These are phyloP conservation scores for Tagetes erecta DNA, from an alignment of 129 eudicot genomes.

Conservation along the genomic window DNA sequence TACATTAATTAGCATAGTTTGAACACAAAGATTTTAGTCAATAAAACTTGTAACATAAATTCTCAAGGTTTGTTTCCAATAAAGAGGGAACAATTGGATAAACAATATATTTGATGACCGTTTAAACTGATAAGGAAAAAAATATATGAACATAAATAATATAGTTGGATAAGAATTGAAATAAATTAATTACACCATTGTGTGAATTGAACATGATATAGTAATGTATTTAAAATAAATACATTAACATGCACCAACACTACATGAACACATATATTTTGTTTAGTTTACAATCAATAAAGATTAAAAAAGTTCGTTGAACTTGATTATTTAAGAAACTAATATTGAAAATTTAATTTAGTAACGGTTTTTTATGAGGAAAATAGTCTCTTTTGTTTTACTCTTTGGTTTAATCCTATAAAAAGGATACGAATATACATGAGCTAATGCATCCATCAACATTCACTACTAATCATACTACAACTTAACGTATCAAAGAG, in stretches of 20 bases:
- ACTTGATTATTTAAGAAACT: not conserved
- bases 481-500: not conserved
- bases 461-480: not conserved
- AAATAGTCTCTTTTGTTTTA: not conserved
- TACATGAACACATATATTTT: not conserved
- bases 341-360: not conserved
- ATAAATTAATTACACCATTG: no score
- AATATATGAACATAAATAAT: no score
- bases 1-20: not conserved
- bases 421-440: conserved; percentile 15
- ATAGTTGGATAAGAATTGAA: no score
- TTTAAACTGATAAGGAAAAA: no score
- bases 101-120: not conserved
- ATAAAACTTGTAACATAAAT: conserved; percentile 11
- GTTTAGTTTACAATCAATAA: conserved; percentile 1
- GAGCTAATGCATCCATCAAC: not conserved
- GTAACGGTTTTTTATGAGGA: not conserved
- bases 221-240: not conserved
- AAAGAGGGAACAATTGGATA: conserved; percentile 1
- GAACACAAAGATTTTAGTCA: conserved; percentile 15
- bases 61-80: conserved; percentile 14
- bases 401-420: conserved; percentile 10
- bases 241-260: not conserved
- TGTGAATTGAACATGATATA: not conserved
- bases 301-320: no score